phyloP scores from a whole-genome alignment of 148 eudicot species.

The Fallopia convolvulus region DNA sequence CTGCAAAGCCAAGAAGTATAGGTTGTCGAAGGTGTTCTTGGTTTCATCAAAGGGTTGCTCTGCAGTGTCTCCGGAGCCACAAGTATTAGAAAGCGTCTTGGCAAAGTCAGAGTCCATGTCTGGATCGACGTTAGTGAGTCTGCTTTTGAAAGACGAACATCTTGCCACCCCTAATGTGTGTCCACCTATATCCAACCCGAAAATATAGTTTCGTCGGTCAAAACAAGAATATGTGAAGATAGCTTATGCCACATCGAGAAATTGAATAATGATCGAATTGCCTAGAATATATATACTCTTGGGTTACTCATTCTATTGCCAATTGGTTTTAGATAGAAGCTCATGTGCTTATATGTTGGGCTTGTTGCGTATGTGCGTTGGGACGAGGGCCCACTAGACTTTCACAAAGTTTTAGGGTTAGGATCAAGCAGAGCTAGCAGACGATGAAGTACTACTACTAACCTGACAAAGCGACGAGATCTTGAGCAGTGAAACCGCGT shows the following conservation, averaged over 20 bases:
- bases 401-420: no score
- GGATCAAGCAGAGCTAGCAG: neutral
- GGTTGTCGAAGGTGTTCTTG: conserved; percentile 54
- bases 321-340: no score
- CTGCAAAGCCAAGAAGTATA: conserved; percentile 41
- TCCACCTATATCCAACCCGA: conserved; percentile 33
- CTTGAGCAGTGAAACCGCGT: conserved; percentile 66
- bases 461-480: conserved; percentile 86
- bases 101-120: conserved; percentile 43
- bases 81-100: conserved; percentile 40
- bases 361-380: no score
- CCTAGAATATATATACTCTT: no score
- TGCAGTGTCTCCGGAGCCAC: conserved; percentile 57
- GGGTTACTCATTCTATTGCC: no score
- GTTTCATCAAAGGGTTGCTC: conserved; percentile 67
- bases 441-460: no score
- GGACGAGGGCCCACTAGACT: no score
- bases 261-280: no score
- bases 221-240: no score
- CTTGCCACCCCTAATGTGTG: conserved; percentile 89
- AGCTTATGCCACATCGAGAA: no score
- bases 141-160: conserved; percentile 68
- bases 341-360: no score
- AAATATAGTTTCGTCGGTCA: neutral
- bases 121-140: conserved; percentile 54